These are phyloP conservation scores for Penicillium angulare DNA, from an alignment of 495 filamentous ascomycete species.

Conservation along the genomic window DNA sequence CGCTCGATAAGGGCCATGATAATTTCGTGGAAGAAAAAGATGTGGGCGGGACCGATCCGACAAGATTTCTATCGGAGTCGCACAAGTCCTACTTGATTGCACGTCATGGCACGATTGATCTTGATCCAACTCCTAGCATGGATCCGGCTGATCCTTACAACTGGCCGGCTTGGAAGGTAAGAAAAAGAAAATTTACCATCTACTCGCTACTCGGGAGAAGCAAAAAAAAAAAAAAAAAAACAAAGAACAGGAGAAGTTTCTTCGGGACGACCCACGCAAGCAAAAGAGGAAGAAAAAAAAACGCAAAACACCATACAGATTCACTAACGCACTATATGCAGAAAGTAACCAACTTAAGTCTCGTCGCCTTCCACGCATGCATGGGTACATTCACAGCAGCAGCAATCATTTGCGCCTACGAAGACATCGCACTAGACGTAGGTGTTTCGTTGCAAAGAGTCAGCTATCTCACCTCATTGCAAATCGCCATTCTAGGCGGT, in stretches of 20 bases:
- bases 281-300: background rate
- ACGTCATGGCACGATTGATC: constrained; percentile 52
- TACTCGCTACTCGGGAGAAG: too few species aligned
- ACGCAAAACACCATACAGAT: background rate
- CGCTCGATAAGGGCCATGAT: constrained; percentile 4
- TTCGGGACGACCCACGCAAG: too few species aligned
- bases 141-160: constrained; percentile 54
- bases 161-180: constrained; percentile 53
- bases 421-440: constrained; percentile 44
- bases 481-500: constrained; percentile 51
- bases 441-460: constrained; percentile 41
- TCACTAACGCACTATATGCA: constrained; percentile 16
- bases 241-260: too few species aligned
- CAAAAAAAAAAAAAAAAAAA: too few species aligned
- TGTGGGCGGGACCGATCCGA: constrained; percentile 8
- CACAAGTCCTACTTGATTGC: constrained; percentile 49
- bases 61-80: constrained; percentile 22
- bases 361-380: constrained; percentile 55
- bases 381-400: constrained; percentile 59
- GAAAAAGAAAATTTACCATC: background rate
- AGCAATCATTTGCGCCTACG: constrained; percentile 52
- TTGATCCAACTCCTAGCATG: constrained; percentile 51
- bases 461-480: constrained; percentile 51
- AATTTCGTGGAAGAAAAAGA: constrained; percentile 31
- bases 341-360: constrained; percentile 53